A percentile compares a stretch with the other conserved stretches of the same genome.
Conservation (phyloP, 1,284 basidiomycete species). For the Schizophyllum amplum region DNA sequence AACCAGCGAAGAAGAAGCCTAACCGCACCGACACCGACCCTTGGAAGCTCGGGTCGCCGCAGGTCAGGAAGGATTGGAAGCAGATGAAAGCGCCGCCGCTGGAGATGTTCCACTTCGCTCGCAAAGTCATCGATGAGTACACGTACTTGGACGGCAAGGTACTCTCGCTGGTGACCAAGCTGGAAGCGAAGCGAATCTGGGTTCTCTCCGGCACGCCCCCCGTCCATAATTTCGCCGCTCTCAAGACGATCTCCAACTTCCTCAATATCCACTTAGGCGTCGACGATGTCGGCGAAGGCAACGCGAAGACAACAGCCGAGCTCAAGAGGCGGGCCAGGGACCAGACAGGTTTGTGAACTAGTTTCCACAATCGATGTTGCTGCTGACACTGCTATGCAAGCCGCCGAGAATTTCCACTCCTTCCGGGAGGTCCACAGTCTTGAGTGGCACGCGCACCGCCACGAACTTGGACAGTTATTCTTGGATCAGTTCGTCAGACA, state of each 20-base stretch:
- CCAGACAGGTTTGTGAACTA: slow-evolving; percentile 58
- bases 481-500: slow-evolving; percentile 80
- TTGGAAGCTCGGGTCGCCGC: slow-evolving; percentile 65
- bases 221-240: slow-evolving; percentile 81
- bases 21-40: slow-evolving; percentile 65
- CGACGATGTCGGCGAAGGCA: slow-evolving; percentile 82
- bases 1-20: slow-evolving; percentile 49
- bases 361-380: background rate
- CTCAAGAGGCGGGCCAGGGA: slow-evolving; percentile 74
- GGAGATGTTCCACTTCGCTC: slow-evolving; percentile 88
- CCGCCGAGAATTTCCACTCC: slow-evolving; percentile 90
- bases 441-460: slow-evolving; percentile 87
- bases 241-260: slow-evolving; percentile 88
- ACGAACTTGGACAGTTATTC: slow-evolving; percentile 80
- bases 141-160: slow-evolving; percentile 84
- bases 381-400: slow-evolving; percentile 31
- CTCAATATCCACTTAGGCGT: slow-evolving; percentile 83
- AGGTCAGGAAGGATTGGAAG: slow-evolving; percentile 69
- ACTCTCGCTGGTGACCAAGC: slow-evolving; percentile 69
- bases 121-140: slow-evolving; percentile 91
- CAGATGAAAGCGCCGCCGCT: slow-evolving; percentile 77
- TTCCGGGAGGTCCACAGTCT: slow-evolving; percentile 90
- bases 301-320: slow-evolving; percentile 38
- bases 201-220: slow-evolving; percentile 96
- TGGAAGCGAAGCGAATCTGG: slow-evolving; percentile 84